Evolutionary conservation across 768 basidiomycete genomes (phyloP), one percentile per base, ranked within the genome.

Genomic region (Mycena rosella): DNA sequence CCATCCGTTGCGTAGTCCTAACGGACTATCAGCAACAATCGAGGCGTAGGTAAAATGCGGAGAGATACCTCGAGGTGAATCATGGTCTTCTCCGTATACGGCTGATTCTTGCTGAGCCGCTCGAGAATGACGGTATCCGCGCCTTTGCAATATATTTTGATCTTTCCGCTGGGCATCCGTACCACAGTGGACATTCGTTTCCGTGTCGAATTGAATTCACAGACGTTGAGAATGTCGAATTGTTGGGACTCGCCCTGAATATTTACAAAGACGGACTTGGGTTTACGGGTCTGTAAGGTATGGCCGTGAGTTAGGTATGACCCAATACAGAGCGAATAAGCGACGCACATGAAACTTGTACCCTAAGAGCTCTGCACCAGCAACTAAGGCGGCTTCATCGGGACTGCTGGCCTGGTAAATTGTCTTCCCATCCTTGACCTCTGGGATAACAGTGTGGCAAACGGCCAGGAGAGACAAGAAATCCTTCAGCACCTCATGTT

Each of bases 371-470:
- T 99, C 96, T 0, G 98, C 98, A 7, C 98, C 98, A 0, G 92
- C 88, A 0, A 99, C 98, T 45, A 99, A 82, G 2, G 98, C 98
- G 0, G 96, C 98, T 78, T 99, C 97, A 74, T 99, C 98, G 0
- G 98, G 98, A 82, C 96, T 97, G 69, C 95, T 96, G 2, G 98
- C 98, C 78, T 99, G 98, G 74, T 91, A 99, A 13, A 91, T 83
- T 69, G 94, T 92, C 84, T 96, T 97, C n/a, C 88, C 96, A 65
- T 94, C 89, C 72, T 87, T 89, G 60, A 91, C 80, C 80, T 99
- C 98, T 2, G 98, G 98, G 74, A 99, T 99, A 72, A 99, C 98
- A 0, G 98, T 99, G 76, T 99, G 98, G 72, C 98, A 99, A 36
- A 99, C 96, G 2, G 97, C 92, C 55, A 99, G 84, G 24, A 98